These are phyloP conservation scores for Candida tunisiensis DNA, from an alignment of 1,139 yeast species.

Conservation along the genomic window DNA sequence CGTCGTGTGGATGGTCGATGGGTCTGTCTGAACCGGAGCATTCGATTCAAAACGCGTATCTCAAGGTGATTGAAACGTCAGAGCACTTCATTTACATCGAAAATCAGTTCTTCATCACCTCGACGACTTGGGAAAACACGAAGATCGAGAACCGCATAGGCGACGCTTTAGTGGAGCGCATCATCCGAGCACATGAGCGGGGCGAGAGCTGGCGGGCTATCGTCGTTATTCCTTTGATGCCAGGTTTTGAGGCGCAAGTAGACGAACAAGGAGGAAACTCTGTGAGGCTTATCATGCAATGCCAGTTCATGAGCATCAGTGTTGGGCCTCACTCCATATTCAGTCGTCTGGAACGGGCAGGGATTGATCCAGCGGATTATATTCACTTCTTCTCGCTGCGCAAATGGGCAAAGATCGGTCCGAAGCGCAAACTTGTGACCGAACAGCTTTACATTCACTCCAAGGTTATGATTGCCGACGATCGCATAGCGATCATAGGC, in stretches of 20 bases:
- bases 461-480: constrained; percentile 86
- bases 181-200: constrained; percentile 69
- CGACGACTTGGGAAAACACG: constrained; percentile 75
- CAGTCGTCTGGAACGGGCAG: constrained; percentile 60
- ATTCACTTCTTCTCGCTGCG: constrained; percentile 84
- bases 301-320: constrained; percentile 87
- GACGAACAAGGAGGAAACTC: constrained; percentile 90
- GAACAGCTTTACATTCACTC: constrained; percentile 94
- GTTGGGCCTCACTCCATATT: constrained; percentile 84
- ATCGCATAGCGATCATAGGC: constrained; percentile 82
- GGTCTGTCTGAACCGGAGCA: constrained; percentile 76
- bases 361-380: constrained; percentile 74
- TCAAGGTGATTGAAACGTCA: constrained; percentile 78
- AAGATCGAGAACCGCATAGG: constrained; percentile 83
- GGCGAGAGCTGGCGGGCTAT: constrained; percentile 79
- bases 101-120: constrained; percentile 83
- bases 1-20: constrained; percentile 85
- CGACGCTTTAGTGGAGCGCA: constrained; percentile 90
- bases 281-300: constrained; percentile 89
- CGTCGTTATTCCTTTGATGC: constrained; percentile 87
- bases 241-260: constrained; percentile 91
- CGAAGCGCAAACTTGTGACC: constrained; percentile 54
- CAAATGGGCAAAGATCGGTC: constrained; percentile 91
- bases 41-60: constrained; percentile 84
- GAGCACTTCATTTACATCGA: constrained; percentile 91